Evolutionary conservation across 495 filamentous ascomycete genomes (phyloP).

Genomic region (Xylaria castorea): DNA sequence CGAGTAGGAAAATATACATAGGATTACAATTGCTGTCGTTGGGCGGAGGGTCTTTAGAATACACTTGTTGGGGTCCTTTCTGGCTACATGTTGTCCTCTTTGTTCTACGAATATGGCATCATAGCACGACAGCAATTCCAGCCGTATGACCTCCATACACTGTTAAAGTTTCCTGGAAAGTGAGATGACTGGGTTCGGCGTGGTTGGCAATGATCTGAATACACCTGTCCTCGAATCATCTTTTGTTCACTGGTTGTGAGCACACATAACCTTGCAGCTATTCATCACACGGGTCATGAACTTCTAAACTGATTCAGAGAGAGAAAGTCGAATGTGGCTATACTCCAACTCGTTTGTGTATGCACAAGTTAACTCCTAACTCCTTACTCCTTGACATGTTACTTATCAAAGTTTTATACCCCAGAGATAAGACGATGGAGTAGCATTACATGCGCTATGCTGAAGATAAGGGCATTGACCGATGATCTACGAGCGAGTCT

Average conservation of each 20-base stretch:
- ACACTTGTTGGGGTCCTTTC: not conserved
- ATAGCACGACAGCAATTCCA: not conserved
- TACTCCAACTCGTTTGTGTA: not conserved
- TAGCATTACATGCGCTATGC: not conserved
- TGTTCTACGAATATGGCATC: not conserved
- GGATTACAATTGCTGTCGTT: not conserved
- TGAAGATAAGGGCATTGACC: not conserved
- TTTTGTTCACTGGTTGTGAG: not conserved
- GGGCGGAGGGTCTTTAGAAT: not conserved
- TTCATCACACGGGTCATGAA: not conserved
- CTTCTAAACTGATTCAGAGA: not conserved
- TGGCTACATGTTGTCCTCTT: not conserved
- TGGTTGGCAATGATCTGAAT: not conserved
- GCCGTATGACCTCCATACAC: not conserved
- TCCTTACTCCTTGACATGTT: not conserved
- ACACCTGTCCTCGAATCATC: not conserved
- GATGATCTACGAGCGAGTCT: conserved; percentile 1
- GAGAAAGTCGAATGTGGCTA: not conserved
- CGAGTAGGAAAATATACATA: not conserved
- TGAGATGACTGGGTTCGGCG: not conserved
- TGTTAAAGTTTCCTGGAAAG: not conserved
- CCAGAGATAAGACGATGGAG: conserved; percentile 13
- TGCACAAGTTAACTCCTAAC: not conserved
- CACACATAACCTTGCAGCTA: not conserved
- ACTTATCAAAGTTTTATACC: not conserved